Evolutionary conservation across 1,284 basidiomycete species (phyloP).

Genomic region (Marasmius tenuissimus): DNA sequence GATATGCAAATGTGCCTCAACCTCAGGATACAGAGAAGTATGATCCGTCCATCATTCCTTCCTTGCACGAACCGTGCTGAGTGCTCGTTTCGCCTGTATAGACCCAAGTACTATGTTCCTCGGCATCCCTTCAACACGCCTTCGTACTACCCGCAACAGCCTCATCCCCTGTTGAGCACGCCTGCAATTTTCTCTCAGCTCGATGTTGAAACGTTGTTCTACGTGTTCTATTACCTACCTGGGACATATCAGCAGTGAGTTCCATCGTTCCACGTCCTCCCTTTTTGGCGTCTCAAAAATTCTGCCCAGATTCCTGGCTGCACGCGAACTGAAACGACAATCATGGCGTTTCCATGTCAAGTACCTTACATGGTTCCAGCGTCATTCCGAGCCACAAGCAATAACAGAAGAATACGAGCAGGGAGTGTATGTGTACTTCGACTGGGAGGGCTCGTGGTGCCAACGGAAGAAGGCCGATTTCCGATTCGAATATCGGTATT

Average conservation of each 20-base stretch:
- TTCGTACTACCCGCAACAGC: conserved; percentile 93
- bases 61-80: conserved; percentile 7
- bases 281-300: conserved; percentile 2
- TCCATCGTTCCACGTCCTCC: conserved; percentile 2
- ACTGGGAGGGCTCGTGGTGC: conserved; percentile 98
- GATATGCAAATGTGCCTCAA: conserved; percentile 87
- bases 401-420: conserved; percentile 99
- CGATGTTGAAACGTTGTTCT: conserved; percentile 97
- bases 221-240: conserved; percentile 98
- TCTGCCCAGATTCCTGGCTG: conserved; percentile 81
- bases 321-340: conserved; percentile 95
- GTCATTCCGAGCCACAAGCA: conserved; percentile 97
- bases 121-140: conserved; percentile 91
- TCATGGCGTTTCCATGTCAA: conserved; percentile 99
- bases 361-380: conserved; percentile 99
- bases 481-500: conserved; percentile 91
- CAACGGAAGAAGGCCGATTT: conserved; percentile 98
- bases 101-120: conserved; percentile 96
- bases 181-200: conserved; percentile 89
- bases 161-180: conserved; percentile 81
- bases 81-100: conserved; percentile 30
- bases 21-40: conserved; percentile 95
- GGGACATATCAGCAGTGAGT: conserved; percentile 95
- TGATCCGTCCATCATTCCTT: conserved; percentile 25
- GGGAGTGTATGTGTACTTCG: conserved; percentile 96